Base-by-base conservation (phyloP, 2,329 filamentous ascomycete species). In the Geosmithia morbida region DNA sequence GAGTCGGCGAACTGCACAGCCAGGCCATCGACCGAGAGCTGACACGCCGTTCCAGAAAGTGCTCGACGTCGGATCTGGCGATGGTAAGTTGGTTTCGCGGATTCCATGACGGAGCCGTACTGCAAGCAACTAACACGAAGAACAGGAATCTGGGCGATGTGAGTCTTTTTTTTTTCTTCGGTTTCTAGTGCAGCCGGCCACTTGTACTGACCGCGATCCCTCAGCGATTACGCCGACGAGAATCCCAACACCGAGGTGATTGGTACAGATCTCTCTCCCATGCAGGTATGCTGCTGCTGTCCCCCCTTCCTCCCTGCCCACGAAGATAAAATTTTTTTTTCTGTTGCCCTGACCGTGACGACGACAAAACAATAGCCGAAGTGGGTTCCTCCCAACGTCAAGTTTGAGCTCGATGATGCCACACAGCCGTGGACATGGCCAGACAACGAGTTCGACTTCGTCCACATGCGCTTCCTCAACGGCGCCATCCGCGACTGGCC, bases 401-500 rank as follows among this genome's bases (percentile, higher is more conserved):
- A 40, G 1, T 51, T 51, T 43, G 48, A 52, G 20, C 49, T 51
- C 30, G 48, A 49, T 11, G 48, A 49, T 43, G 56, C 52, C 26
- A 51, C 57, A 2, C 52, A 50, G 0, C 51, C 55, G 1, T 81
- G 77, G 77, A 64, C 73, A 0, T 59, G 52, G 50, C 48, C 55
- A 18, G 54, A 59, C 2, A 56, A 69, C 43, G 55, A 68, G 52
- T 70, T 81, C 55, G 77, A 82, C 59, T 74, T 73, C 51, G 70
- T 83, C 49, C 79, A 82, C 59, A 69, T 74, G 2, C 70, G 74
- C 7, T 49, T 75, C 49, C 65, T 83, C 56, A 64, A 67, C 2
- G 80, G 79, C 18, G 69, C 71, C 44, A 72, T 82, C 51, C 60
- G 66, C 1, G 70, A 79, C 52, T 83, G 78, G 64, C 63, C 66